Evolutionary conservation across 1,284 basidiomycete genomes (phyloP).

Genomic region (Ustilago curta): DNA sequence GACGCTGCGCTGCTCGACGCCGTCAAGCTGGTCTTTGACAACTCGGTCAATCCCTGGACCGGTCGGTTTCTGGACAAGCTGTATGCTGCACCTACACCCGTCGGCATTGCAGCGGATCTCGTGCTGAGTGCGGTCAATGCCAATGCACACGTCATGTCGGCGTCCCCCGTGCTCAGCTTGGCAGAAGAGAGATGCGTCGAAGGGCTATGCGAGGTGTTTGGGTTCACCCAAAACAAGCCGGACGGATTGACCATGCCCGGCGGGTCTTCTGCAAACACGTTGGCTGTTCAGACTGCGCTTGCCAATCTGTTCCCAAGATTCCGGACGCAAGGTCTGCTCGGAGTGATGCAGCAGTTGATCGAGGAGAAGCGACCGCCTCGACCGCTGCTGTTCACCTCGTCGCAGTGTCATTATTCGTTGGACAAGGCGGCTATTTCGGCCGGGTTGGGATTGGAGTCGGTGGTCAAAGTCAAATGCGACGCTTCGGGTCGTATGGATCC

Average conservation of each 20-base stretch:
- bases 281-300: constrained; percentile 70
- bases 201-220: constrained; percentile 55
- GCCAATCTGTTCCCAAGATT: constrained; percentile 68
- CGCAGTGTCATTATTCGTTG: constrained; percentile 69
- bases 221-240: constrained; percentile 59
- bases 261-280: constrained; percentile 70
- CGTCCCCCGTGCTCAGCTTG: constrained; percentile 70
- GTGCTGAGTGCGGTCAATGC: constrained; percentile 70
- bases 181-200: constrained; percentile 62
- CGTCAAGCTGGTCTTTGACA: constrained; percentile 50
- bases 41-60: constrained; percentile 66
- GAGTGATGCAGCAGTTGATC: constrained; percentile 39
- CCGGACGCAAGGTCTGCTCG: constrained; percentile 64
- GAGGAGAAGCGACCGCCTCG: constrained; percentile 36
- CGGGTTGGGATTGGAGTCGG: constrained; percentile 69
- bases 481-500: constrained; percentile 57
- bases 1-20: constrained; percentile 45
- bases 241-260: constrained; percentile 69
- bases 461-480: constrained; percentile 68
- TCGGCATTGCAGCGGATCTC: constrained; percentile 70
- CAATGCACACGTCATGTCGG: constrained; percentile 71
- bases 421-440: constrained; percentile 71
- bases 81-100: constrained; percentile 70
- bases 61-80: constrained; percentile 68
- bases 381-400: constrained; percentile 69